phyloP scores from a whole-genome alignment of 805 yeast species.

The Monosporozyma solicola region DNA sequence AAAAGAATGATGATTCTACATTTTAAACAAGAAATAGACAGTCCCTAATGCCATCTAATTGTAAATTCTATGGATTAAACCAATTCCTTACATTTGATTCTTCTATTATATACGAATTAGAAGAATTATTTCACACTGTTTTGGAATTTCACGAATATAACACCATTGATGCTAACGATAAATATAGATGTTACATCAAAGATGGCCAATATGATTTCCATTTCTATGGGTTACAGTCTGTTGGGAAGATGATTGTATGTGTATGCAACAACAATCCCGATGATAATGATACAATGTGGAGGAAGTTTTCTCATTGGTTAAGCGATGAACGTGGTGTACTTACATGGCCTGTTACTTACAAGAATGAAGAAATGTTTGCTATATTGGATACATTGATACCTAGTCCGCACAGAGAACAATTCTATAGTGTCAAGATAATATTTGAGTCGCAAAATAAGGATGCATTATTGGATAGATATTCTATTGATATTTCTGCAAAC shows the following conservation, averaged over 20 bases:
- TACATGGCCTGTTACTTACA: slow-evolving; percentile 19
- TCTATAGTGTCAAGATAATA: not conserved
- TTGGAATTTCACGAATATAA: not conserved
- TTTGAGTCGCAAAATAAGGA: not conserved
- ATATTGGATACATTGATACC: slow-evolving; percentile 17
- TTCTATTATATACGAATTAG: slow-evolving; percentile 4
- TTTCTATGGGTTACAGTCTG: not conserved
- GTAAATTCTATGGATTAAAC: slow-evolving; percentile 10
- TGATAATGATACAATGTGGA: not conserved
- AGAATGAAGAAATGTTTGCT: slow-evolving; percentile 16
- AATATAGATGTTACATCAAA: not conserved
- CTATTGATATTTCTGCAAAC: slow-evolving; percentile 20
- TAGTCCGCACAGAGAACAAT: not conserved
- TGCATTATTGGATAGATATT: slow-evolving; percentile 2
- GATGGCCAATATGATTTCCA: not conserved
- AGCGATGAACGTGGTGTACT: slow-evolving; percentile 20
- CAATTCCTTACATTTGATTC: slow-evolving; percentile 3
- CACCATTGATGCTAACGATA: not conserved
- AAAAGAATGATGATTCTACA: not conserved
- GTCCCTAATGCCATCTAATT: slow-evolving; percentile 9
- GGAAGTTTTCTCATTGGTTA: slow-evolving; percentile 22
- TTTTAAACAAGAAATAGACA: not conserved
- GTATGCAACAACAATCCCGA: not conserved
- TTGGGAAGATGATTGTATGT: not conserved
- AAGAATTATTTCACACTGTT: slow-evolving; percentile 4